Conservation (phyloP, 495 filamentous ascomycete species). For the Penicillium malachiteum region DNA sequence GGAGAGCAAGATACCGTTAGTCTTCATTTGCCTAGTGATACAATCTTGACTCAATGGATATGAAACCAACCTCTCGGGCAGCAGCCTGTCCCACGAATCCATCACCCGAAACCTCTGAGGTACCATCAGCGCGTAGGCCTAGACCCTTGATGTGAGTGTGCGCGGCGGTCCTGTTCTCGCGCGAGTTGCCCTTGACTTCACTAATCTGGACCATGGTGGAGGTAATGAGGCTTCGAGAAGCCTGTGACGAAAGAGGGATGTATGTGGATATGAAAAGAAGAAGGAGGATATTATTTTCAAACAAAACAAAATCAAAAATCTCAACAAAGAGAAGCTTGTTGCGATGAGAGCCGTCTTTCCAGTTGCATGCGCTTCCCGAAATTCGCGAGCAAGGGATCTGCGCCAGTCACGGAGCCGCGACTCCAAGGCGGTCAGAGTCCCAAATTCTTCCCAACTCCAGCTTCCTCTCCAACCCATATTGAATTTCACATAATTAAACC, state of each 20-base stretch:
- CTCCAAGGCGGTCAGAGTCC: constrained; percentile 40
- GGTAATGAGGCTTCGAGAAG: constrained; percentile 28
- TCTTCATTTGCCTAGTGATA: neutral
- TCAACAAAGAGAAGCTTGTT: constrained; percentile 9
- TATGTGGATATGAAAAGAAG: neutral
- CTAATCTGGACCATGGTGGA: constrained; percentile 84
- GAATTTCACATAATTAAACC: neutral
- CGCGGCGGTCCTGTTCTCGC: constrained; percentile 91
- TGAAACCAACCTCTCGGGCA: constrained; percentile 71
- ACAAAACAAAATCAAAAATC: constrained; percentile 3
- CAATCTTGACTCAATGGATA: neutral
- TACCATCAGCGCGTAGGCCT: constrained; percentile 78
- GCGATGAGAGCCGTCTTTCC: constrained; percentile 8
- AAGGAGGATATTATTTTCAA: neutral
- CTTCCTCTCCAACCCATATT: constrained; percentile 1
- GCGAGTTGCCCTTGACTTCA: constrained; percentile 92
- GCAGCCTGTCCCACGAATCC: constrained; percentile 88
- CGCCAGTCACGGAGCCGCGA: constrained; percentile 28
- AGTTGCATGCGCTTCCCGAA: constrained; percentile 34
- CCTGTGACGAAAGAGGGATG: constrained; percentile 13
- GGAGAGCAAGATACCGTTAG: constrained; percentile 3
- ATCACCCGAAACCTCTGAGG: constrained; percentile 69
- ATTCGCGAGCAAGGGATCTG: constrained; percentile 39
- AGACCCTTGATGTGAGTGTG: constrained; percentile 97
- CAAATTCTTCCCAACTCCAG: constrained; percentile 37